phyloP scores from a whole-genome alignment of 1,284 basidiomycete species.

The Bjerkandera adusta region DNA sequence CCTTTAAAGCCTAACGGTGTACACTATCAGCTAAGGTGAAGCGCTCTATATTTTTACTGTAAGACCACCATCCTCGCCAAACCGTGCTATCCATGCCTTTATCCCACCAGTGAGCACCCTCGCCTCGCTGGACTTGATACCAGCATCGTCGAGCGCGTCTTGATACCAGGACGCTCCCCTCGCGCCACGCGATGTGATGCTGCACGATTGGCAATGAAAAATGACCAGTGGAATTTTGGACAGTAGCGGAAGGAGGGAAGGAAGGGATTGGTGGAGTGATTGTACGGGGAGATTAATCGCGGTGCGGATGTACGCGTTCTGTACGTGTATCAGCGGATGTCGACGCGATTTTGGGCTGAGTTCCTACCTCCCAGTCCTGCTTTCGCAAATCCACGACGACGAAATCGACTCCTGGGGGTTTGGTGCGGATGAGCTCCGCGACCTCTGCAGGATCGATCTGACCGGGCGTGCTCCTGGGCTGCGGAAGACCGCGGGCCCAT shows the following conservation, averaged over 20 bases:
- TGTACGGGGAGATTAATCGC: constrained; percentile 19
- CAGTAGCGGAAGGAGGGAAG: constrained; percentile 10
- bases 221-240: constrained; percentile 14
- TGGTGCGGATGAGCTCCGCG: constrained; percentile 14
- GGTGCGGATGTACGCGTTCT: constrained; percentile 15
- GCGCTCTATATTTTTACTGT: constrained; percentile 8
- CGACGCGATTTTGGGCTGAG: neutral
- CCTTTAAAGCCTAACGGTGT: too few relatives aligned
- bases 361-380: constrained; percentile 16
- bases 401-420: constrained; percentile 15
- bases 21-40: too few relatives aligned
- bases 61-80: constrained; percentile 12
- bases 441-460: constrained; percentile 7
- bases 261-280: constrained; percentile 17
- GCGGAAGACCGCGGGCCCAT: constrained; percentile 15
- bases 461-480: constrained; percentile 15
- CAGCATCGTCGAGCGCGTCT: constrained; percentile 14
- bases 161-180: constrained; percentile 18
- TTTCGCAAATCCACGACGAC: constrained; percentile 16
- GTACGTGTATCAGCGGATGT: neutral
- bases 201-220: constrained; percentile 17
- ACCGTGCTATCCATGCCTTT: constrained; percentile 15
- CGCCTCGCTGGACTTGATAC: constrained; percentile 14
- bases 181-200: constrained; percentile 10
- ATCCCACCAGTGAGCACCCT: constrained; percentile 14